Evolutionary conservation across 2,329 filamentous ascomycete genomes (phyloP).

Genomic region (Monosporascus cannonballus): DNA sequence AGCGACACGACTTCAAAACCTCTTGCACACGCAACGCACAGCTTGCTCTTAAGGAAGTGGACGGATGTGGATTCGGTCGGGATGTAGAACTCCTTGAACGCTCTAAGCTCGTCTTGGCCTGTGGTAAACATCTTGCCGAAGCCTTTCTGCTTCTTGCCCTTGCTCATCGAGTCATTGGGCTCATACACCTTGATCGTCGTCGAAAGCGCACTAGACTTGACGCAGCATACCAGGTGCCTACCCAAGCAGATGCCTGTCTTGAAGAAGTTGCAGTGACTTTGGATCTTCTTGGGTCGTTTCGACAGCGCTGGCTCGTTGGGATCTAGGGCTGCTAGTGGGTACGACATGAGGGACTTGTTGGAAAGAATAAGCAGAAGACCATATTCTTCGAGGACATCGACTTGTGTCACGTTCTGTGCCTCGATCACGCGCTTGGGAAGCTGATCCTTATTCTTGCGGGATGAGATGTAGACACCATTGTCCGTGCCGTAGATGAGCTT

Average conservation of each 20-base stretch:
- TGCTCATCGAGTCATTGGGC: slow-evolving; percentile 88
- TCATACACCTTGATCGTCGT: slow-evolving; percentile 99
- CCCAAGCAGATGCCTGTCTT: slow-evolving; percentile 93
- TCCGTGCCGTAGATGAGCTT: slow-evolving; percentile 95
- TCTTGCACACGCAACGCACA: slow-evolving; percentile 91
- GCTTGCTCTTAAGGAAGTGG: slow-evolving; percentile 92
- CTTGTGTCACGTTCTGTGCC: slow-evolving; percentile 80
- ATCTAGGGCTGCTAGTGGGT: slow-evolving; percentile 80
- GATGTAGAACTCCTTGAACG: slow-evolving; percentile 99
- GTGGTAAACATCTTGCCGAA: slow-evolving; percentile 92
- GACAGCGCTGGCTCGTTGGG: slow-evolving; percentile 72
- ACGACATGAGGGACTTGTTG: slow-evolving; percentile 89
- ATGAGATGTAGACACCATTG: slow-evolving; percentile 85
- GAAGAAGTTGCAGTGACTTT: slow-evolving; percentile 97
- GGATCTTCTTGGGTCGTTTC: slow-evolving; percentile 91
- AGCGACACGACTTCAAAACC: slow-evolving; percentile 97
- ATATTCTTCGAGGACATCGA: slow-evolving; percentile 95
- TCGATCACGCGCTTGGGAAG: slow-evolving; percentile 80
- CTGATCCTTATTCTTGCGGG: slow-evolving; percentile 82
- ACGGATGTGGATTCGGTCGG: slow-evolving; percentile 97
- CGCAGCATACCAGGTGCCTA: slow-evolving; percentile 89
- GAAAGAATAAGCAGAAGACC: slow-evolving; percentile 84
- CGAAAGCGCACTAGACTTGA: slow-evolving; percentile 87
- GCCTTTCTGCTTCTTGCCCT: slow-evolving; percentile 92
- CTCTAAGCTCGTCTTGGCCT: slow-evolving; percentile 89